Percentiles rank a stretch among this genome's conserved stretches.
These are phyloP conservation scores for Umbelopsis ramanniana DNA, from an alignment of 192 early-diverging fungal species.

Conservation along the genomic window DNA sequence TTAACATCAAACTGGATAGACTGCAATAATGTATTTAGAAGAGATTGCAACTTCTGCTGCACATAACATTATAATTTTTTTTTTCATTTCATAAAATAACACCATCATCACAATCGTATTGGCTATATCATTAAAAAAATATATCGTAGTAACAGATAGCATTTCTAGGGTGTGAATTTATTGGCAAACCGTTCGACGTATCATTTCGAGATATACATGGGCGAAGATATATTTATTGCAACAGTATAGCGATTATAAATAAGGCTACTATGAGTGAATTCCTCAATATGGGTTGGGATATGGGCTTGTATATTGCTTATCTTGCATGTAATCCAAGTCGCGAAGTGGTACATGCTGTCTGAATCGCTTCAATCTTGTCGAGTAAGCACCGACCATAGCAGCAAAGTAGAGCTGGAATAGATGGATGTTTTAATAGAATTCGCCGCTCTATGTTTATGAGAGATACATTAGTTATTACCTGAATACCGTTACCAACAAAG, in stretches of 20 bases:
- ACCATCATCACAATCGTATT: neutral
- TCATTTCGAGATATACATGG: no score
- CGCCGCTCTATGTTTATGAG: no score
- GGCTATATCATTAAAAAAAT: no score
- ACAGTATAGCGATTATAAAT: neutral
- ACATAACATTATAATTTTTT: neutral
- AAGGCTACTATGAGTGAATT: neutral
- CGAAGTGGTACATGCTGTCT: conserved; percentile 22
- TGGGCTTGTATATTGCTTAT: conserved; percentile 1
- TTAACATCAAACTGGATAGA: neutral
- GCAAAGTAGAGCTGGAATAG: conserved; percentile 29
- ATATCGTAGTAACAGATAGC: no score
- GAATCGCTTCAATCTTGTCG: conserved; percentile 26
- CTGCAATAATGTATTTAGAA: neutral
- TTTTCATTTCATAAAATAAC: conserved; percentile 4
- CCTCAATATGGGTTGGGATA: neutral
- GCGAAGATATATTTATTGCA: no score
- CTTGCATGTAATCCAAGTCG: conserved; percentile 6
- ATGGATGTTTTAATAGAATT: no score
- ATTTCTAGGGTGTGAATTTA: no score
- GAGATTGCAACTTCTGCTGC: neutral
- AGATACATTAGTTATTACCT: conserved; percentile 20
- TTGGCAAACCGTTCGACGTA: no score
- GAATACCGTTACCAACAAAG: conserved; percentile 30
- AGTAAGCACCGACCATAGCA: conserved; percentile 31